A percentile compares a stretch with the other conserved stretches of the same genome.
Conservation (phyloP, 495 filamentous ascomycete species). For the Podospora pseudoanserina region DNA sequence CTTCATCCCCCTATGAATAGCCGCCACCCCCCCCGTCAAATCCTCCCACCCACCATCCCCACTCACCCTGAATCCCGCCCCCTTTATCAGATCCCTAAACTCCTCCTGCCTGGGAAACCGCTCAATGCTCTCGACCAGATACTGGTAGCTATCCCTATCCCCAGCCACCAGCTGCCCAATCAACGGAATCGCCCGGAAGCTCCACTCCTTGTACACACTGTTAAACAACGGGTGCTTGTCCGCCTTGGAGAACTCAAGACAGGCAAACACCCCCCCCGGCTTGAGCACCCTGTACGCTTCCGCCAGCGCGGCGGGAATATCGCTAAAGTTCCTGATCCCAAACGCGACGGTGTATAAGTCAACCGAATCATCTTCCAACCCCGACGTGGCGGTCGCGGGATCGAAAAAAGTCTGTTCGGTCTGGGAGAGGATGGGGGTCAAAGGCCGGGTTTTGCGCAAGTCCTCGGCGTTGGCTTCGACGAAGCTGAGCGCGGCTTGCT, state of each 20-base stretch:
- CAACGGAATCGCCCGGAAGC: constrained; percentile 86
- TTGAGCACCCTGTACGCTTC: constrained; percentile 87
- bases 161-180: constrained; percentile 95
- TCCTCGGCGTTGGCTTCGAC: constrained; percentile 87
- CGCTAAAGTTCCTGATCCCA: constrained; percentile 93
- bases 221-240: constrained; percentile 65
- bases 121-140: constrained; percentile 97
- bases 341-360: constrained; percentile 98
- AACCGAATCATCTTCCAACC: constrained; percentile 58
- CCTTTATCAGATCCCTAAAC: constrained; percentile 81
- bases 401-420: constrained; percentile 20
- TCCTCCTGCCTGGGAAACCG: constrained; percentile 80
- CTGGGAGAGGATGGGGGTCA: constrained; percentile 10
- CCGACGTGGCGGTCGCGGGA: constrained; percentile 34
- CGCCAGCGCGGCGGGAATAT: constrained; percentile 71
- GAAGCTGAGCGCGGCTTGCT: constrained; percentile 60
- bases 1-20: constrained; percentile 96
- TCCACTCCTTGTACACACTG: constrained; percentile 92
- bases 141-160: constrained; percentile 95
- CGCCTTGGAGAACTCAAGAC: constrained; percentile 91
- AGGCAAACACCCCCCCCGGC: constrained; percentile 94
- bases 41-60: constrained; percentile 82
- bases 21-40: constrained; percentile 85
- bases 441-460: constrained; percentile 40
- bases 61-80: constrained; percentile 82